These are phyloP conservation scores for Trametes punicea DNA, from an alignment of 768 basidiomycete genomes.

Conservation along the genomic window DNA sequence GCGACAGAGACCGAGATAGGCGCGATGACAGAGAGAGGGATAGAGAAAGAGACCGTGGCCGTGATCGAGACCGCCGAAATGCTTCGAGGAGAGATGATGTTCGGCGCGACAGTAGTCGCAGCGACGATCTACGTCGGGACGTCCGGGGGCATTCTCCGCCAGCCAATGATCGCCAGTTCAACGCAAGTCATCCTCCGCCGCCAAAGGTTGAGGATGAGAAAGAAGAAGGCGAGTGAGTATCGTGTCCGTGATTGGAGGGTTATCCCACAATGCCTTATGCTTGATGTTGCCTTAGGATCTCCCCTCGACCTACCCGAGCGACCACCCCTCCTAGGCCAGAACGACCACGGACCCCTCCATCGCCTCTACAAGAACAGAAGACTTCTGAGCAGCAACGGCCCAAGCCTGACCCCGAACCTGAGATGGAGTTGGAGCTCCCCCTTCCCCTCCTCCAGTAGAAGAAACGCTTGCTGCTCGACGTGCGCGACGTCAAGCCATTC, in stretches of 20 bases:
- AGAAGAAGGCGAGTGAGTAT: slow-evolving; percentile 95
- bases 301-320: slow-evolving; percentile 44
- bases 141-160: slow-evolving; percentile 11
- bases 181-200: slow-evolving; percentile 6
- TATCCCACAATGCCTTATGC: background rate
- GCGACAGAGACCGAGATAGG: slow-evolving; percentile 33
- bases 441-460: slow-evolving; percentile 48
- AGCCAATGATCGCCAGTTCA: slow-evolving; percentile 11
- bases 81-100: slow-evolving; percentile 33
- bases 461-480: slow-evolving; percentile 64
- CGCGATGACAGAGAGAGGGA: slow-evolving; percentile 36
- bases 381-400: slow-evolving; percentile 14
- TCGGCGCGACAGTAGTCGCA: slow-evolving; percentile 12
- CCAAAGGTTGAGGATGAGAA: slow-evolving; percentile 51
- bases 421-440: slow-evolving; percentile 55
- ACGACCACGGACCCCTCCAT: slow-evolving; percentile 4
- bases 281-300: slow-evolving; percentile 49
- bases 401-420: slow-evolving; percentile 39
- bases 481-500: slow-evolving; percentile 70
- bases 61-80: slow-evolving; percentile 24
- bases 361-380: background rate
- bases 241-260: slow-evolving; percentile 20
- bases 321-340: slow-evolving; percentile 28
- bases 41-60: slow-evolving; percentile 30
- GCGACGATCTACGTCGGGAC: slow-evolving; percentile 17